These are phyloP conservation scores for Marchantia paleacea DNA, from an alignment of 225 moss, liverwort and hornwort genomes.

Conservation along the genomic window DNA sequence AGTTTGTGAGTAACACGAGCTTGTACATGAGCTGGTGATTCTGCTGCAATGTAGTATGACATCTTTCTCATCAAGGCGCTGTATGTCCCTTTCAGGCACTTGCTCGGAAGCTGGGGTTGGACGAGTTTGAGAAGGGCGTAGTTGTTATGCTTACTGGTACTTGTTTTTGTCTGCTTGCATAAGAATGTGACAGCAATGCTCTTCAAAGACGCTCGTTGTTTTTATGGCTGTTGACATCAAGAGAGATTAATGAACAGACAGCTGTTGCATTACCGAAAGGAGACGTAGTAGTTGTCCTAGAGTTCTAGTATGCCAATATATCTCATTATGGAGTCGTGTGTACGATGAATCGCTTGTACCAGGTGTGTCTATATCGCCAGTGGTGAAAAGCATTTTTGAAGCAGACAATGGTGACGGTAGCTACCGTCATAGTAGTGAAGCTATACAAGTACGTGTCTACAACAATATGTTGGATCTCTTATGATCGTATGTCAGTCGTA, in stretches of 20 bases:
- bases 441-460: slow-evolving; percentile 47
- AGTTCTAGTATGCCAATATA: not conserved
- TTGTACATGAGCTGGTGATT: not conserved
- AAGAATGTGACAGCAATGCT: not conserved
- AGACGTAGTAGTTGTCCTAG: not conserved
- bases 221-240: not conserved
- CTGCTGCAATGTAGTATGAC: not conserved
- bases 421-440: slow-evolving; percentile 59
- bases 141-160: slow-evolving; percentile 65
- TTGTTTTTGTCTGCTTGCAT: not conserved
- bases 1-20: not conserved
- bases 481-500: not conserved
- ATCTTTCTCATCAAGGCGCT: not conserved
- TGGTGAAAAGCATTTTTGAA: slow-evolving; percentile 66
- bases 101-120: slow-evolving; percentile 53
- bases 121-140: slow-evolving; percentile 66
- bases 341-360: not conserved
- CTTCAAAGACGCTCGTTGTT: not conserved
- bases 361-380: slow-evolving; percentile 61
- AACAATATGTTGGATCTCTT: not conserved
- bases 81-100: slow-evolving; percentile 43
- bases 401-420: slow-evolving; percentile 54
- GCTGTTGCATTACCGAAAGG: not conserved
- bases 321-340: not conserved
- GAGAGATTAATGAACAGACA: not conserved